These are phyloP conservation scores for Fomitopsis serialis DNA, from an alignment of 768 basidiomycete genomes.

Conservation along the genomic window DNA sequence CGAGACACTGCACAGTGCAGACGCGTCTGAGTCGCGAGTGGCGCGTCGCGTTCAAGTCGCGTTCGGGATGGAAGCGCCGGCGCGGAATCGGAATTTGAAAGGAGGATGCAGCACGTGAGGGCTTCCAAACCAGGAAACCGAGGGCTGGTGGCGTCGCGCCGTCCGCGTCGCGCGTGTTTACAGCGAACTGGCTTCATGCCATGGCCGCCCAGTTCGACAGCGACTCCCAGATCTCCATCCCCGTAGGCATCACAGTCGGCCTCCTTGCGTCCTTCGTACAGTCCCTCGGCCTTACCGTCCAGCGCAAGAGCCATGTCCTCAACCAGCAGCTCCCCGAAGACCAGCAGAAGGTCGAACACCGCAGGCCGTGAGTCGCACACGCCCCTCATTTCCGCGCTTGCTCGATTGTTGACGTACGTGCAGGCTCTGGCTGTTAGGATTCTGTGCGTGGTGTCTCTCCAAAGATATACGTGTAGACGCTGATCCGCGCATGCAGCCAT, in stretches of 20 bases:
- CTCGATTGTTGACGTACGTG: not conserved
- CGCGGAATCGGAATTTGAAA: too few relatives aligned
- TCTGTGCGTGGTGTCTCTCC: conserved; percentile 36
- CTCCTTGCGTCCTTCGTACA: conserved; percentile 86
- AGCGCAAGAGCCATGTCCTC: conserved; percentile 87
- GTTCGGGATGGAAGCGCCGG: too few relatives aligned
- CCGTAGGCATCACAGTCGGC: conserved; percentile 48
- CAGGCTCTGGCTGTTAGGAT: conserved; percentile 85
- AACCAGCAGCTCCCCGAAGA: conserved; percentile 68
- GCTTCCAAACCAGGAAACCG: not conserved
- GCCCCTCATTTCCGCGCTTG: conserved; percentile 5
- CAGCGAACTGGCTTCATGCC: conserved; percentile 9
- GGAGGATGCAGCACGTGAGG: conserved; percentile 1
- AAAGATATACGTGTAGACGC: conserved; percentile 1
- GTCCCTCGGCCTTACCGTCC: conserved; percentile 85
- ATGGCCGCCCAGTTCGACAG: conserved; percentile 16
- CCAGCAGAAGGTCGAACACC: conserved; percentile 63
- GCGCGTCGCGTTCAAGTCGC: too few relatives aligned
- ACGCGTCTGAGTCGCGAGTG: not conserved
- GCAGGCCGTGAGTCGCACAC: conserved; percentile 60
- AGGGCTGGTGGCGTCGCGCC: not conserved
- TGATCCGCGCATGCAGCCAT: conserved; percentile 34
- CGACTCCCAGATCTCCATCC: conserved; percentile 31
- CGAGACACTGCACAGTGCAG: not conserved
- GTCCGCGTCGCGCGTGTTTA: not conserved